Conservation (phyloP, 495 filamentous ascomycete species). For the Chaetomium tenue region DNA sequence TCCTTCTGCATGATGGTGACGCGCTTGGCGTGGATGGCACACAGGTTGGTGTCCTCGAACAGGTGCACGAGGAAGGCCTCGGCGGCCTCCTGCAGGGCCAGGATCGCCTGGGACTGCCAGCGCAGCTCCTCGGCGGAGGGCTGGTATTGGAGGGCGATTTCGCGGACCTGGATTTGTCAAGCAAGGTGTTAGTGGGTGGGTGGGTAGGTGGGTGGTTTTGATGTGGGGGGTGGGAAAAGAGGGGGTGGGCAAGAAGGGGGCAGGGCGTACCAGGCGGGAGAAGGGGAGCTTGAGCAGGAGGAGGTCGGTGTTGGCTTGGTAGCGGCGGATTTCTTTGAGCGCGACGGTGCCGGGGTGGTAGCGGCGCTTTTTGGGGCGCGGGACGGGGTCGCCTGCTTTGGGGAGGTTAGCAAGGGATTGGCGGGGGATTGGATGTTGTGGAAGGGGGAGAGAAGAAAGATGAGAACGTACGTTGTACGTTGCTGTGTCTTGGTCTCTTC, state of each 20-base stretch:
- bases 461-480: constrained; percentile 35
- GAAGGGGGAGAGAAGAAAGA: background rate
- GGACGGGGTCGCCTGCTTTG: constrained; percentile 70
- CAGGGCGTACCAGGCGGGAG: constrained; percentile 67
- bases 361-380: constrained; percentile 59
- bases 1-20: constrained; percentile 99
- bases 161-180: constrained; percentile 63
- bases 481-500: constrained; percentile 21
- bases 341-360: constrained; percentile 85
- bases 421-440: background rate
- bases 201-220: constrained; percentile 3
- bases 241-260: background rate
- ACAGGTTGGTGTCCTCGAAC: constrained; percentile 94
- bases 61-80: constrained; percentile 92
- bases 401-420: background rate
- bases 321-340: constrained; percentile 79
- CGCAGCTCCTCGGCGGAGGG: constrained; percentile 62
- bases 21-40: constrained; percentile 91
- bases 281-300: constrained; percentile 82
- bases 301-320: constrained; percentile 80
- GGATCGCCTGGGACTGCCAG: constrained; percentile 91
- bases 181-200: background rate
- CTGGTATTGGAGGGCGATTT: constrained; percentile 63
- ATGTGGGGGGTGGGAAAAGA: background rate
- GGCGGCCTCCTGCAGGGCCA: constrained; percentile 84